Evolutionary conservation across 2,329 filamentous ascomycete genomes (phyloP).

Genomic region (Saccharata proteae): DNA sequence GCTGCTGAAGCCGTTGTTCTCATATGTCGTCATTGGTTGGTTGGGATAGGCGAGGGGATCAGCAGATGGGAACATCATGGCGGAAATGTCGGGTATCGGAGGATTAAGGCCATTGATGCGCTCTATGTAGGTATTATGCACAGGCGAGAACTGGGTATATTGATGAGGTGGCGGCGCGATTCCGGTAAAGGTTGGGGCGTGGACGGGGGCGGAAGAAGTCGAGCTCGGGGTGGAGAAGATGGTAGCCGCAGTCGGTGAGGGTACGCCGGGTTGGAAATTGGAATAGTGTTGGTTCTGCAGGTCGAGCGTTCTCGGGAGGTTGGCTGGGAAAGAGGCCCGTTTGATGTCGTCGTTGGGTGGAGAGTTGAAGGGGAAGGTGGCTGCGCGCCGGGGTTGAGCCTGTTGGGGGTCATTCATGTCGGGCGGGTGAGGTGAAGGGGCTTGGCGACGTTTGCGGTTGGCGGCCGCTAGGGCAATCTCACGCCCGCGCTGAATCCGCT

Average conservation of each 20-base stretch:
- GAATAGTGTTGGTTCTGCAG: slow-evolving; percentile 16
- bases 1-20: slow-evolving; percentile 23
- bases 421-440: slow-evolving; percentile 18
- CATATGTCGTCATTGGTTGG: slow-evolving; percentile 53
- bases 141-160: slow-evolving; percentile 18
- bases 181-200: too few species aligned
- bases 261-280: slow-evolving; percentile 20
- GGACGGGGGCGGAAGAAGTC: too few species aligned
- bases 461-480: slow-evolving; percentile 13
- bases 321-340: slow-evolving; percentile 16
- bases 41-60: slow-evolving; percentile 73
- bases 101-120: slow-evolving; percentile 24
- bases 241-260: slow-evolving; percentile 11
- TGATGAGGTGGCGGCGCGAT: too few species aligned
- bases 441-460: slow-evolving; percentile 26
- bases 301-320: slow-evolving; percentile 17
- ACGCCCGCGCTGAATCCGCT: slow-evolving; percentile 45
- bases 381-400: slow-evolving; percentile 16
- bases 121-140: slow-evolving; percentile 19
- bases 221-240: slow-evolving; percentile 1
- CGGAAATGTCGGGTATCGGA: slow-evolving; percentile 55
- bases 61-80: slow-evolving; percentile 68
- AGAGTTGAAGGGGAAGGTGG: slow-evolving; percentile 22
- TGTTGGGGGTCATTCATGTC: slow-evolving; percentile 7
- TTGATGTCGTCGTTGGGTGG: slow-evolving; percentile 7